A percentile compares a stretch with the other conserved stretches of the same genome.
These are phyloP conservation scores for Allantophomopsis lycopodina DNA, from an alignment of 2,329 filamentous ascomycete species.

Conservation along the genomic window DNA sequence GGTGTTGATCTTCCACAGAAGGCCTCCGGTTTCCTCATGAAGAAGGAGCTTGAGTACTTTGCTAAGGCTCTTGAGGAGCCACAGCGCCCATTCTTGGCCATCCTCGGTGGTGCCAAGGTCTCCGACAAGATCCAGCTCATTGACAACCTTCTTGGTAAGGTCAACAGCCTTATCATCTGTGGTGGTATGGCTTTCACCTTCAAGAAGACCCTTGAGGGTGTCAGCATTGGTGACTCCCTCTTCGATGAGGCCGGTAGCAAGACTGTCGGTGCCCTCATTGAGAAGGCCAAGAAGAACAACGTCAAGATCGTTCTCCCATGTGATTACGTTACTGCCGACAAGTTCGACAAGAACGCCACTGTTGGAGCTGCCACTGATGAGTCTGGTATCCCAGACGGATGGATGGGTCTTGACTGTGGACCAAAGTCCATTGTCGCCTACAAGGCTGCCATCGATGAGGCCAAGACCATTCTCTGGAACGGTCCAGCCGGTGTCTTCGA, in stretches of 20 bases:
- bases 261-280: constrained; percentile 74
- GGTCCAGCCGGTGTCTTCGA: constrained; percentile 95
- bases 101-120: constrained; percentile 95
- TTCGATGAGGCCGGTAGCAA: constrained; percentile 92
- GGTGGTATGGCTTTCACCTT: constrained; percentile 99
- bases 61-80: constrained; percentile 90
- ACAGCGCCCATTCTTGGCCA: constrained; percentile 92
- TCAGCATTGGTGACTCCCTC: constrained; percentile 79
- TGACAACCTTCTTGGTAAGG: constrained; percentile 96
- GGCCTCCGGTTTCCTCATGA: constrained; percentile 96
- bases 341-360: constrained; percentile 77
- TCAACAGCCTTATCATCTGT: constrained; percentile 92
- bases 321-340: constrained; percentile 93
- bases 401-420: constrained; percentile 95
- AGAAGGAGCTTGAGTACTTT: constrained; percentile 99
- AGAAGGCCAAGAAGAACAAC: constrained; percentile 93
- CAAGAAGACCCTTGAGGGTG: constrained; percentile 93
- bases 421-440: constrained; percentile 79
- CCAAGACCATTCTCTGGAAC: constrained; percentile 98
- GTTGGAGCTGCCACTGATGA: constrained; percentile 72
- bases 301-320: constrained; percentile 91
- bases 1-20: constrained; percentile 92
- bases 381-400: constrained; percentile 87
- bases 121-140: constrained; percentile 99
- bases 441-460: constrained; percentile 72